A percentile compares a stretch with the other conserved stretches of the same genome.
These are phyloP conservation scores for Pseudopyricularia javanii DNA, from an alignment of 2,329 filamentous ascomycete genomes.

Conservation along the genomic window DNA sequence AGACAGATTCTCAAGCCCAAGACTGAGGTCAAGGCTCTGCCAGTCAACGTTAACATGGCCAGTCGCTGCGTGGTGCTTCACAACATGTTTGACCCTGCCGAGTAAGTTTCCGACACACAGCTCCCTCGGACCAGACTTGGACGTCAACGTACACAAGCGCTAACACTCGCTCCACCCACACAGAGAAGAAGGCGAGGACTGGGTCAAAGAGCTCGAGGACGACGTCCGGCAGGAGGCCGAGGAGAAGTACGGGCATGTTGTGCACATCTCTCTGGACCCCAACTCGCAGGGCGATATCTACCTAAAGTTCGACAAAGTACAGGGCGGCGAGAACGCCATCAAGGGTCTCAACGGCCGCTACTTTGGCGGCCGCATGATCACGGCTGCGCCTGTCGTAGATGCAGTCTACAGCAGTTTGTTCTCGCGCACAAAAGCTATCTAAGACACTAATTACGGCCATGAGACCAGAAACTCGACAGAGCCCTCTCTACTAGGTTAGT, in stretches of 20 bases:
- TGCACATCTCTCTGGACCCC: slow-evolving; percentile 90
- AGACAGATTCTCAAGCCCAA: slow-evolving; percentile 65
- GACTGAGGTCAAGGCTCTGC: slow-evolving; percentile 65
- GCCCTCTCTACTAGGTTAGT: neutral
- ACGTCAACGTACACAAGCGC: too few species aligned
- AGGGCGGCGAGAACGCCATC: slow-evolving; percentile 93
- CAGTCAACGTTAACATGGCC: slow-evolving; percentile 80
- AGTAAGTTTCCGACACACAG: slow-evolving; percentile 56
- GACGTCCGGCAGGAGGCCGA: slow-evolving; percentile 90
- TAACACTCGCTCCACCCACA: slow-evolving; percentile 16
- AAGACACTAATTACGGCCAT: slow-evolving; percentile 44
- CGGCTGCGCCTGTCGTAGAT: slow-evolving; percentile 90
- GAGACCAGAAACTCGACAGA: neutral
- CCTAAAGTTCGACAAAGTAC: slow-evolving; percentile 92
- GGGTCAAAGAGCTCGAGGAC: slow-evolving; percentile 88
- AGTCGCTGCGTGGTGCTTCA: slow-evolving; percentile 88
- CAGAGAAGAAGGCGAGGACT: slow-evolving; percentile 75
- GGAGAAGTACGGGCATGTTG: slow-evolving; percentile 90
- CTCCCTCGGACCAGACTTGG: neutral
- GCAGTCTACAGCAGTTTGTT: slow-evolving; percentile 97
- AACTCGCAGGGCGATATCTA: slow-evolving; percentile 95
- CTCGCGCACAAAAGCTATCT: slow-evolving; percentile 73
- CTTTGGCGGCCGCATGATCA: slow-evolving; percentile 88
- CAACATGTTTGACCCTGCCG: slow-evolving; percentile 86
- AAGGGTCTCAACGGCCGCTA: slow-evolving; percentile 94